A percentile compares a stretch with the other conserved stretches of the same genome.
Conservation (phyloP, 73 alveolate species). For the Paraurostyla sp. region DNA sequence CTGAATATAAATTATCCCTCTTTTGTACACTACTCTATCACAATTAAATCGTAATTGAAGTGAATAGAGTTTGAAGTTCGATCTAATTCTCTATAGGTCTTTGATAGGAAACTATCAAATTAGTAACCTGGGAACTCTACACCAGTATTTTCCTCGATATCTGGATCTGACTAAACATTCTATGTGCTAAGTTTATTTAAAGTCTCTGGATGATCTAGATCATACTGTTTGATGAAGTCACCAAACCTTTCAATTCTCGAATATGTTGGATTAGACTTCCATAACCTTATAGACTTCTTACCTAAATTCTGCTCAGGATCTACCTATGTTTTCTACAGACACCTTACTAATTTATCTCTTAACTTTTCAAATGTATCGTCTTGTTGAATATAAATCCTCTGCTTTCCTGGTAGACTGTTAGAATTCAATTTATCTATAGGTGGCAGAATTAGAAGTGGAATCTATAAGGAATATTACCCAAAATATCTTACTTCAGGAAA, state of each 20-base stretch:
- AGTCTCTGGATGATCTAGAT: not conserved
- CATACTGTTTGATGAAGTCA: not conserved
- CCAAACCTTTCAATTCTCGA: not conserved
- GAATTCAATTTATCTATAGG: conserved; percentile 1
- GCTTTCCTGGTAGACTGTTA: not conserved
- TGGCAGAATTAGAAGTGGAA: conserved; percentile 59
- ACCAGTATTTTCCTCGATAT: conserved; percentile 71
- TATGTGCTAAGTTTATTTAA: not conserved
- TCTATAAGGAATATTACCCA: not conserved
- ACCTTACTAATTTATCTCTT: not conserved
- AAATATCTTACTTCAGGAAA: conserved; percentile 55
- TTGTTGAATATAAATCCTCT: not conserved
- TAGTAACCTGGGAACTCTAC: conserved; percentile 65
- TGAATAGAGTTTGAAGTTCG: not conserved
- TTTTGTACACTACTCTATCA: conserved; percentile 6
- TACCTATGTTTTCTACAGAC: not conserved
- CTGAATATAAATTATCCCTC: conserved; percentile 55
- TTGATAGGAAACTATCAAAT: conserved; percentile 16
- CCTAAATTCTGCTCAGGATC: not conserved
- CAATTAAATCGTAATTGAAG: conserved; percentile 1
- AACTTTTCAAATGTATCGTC: not conserved
- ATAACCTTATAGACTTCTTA: not conserved
- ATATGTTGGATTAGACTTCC: not conserved
- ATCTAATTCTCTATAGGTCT: conserved; percentile 46
- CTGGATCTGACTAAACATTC: not conserved